A percentile compares a stretch with the other conserved stretches of the same genome.
These are phyloP conservation scores for Drechslerella coelobrocha DNA, from an alignment of 2,329 filamentous ascomycete species.

Conservation along the genomic window DNA sequence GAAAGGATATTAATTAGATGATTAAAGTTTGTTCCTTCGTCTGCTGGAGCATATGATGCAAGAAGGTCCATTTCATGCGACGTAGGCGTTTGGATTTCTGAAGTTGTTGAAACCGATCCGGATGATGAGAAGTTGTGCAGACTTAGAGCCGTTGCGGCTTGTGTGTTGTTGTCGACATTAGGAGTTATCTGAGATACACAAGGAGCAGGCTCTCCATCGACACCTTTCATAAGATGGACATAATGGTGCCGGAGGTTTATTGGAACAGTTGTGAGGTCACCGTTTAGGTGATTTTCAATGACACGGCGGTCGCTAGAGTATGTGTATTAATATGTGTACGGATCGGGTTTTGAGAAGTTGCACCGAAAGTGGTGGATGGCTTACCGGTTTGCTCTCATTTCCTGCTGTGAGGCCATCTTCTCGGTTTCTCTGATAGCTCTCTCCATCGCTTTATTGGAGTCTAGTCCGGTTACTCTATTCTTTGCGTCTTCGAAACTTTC, in stretches of 20 bases:
- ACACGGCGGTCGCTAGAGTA: background rate
- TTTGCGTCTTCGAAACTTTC: conserved; percentile 6
- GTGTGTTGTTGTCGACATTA: too few relatives aligned
- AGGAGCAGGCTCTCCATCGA: background rate
- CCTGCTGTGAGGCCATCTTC: background rate
- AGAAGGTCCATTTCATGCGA: too few relatives aligned
- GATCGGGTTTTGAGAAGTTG: background rate
- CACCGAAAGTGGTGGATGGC: background rate
- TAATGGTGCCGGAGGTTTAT: conserved; percentile 6
- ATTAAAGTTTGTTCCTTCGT: too few relatives aligned
- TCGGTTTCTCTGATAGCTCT: background rate
- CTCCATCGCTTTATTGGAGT: background rate
- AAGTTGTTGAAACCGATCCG: too few relatives aligned
- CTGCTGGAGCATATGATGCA: too few relatives aligned
- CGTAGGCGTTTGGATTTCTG: too few relatives aligned
- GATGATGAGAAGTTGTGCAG: too few relatives aligned
- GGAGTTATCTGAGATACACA: too few relatives aligned
- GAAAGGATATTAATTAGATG: too few relatives aligned
- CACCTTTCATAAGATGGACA: background rate
- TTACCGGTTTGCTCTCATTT: conserved; percentile 14
- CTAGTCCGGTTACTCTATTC: background rate
- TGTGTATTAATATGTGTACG: background rate
- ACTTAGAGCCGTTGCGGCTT: too few relatives aligned
- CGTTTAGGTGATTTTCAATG: conserved; percentile 1
- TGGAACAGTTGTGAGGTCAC: conserved; percentile 4